Base-by-base conservation (phyloP, 2,329 filamentous ascomycete species). In the Fusarium napiforme region DNA sequence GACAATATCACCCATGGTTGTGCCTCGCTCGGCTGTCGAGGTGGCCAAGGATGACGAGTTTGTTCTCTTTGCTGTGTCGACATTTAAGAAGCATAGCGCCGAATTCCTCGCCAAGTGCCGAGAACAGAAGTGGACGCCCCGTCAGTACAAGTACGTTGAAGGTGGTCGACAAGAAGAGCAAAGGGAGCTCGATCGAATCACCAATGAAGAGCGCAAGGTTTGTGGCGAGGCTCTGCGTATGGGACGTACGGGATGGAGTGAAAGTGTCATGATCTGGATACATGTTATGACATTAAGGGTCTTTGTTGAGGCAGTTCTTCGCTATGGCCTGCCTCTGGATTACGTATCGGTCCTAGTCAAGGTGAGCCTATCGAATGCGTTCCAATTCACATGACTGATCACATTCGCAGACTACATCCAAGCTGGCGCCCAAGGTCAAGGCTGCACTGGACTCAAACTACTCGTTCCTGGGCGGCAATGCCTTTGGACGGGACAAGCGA, bases 231-330 rank as follows among this genome's bases (percentile, higher is more conserved):
- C 95, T 7, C 83, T 99, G 79, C 89, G 95, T 74, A 87, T 98
- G 77, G 94, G 92, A 19, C 88, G 95, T 71, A 97, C 94, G n/a
- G 95, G 94, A 21, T 99, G 96, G 90, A 96, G 94, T 80, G 96
- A 99, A 84, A 92, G 92, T 71, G 94, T 97, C 74, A 97, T 97
- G 94, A 92, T 96, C 60, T 97, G 95, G 94, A 89, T 97, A 56
- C 96, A 99, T 80, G 93, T 97, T 34, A 87, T 98, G 79, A 93
- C 95, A 11, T 84, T 99, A 78, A 88, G 96, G 60, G 95, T 98
- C 26, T 99, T 98, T 83, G 96, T 99, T 26, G 96, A 99, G 87
- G 97, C 95, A 9, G 96, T 99, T n/a, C 86, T 99, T 79, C 91
- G 96, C 74, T 99, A 99, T 80, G 96, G 96, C 34, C 83, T 99